Percentiles rank a stretch among this genome's conserved stretches.
Conservation (phyloP, 768 basidiomycete genomes). For the Phylloporus rhodoxanthus region DNA sequence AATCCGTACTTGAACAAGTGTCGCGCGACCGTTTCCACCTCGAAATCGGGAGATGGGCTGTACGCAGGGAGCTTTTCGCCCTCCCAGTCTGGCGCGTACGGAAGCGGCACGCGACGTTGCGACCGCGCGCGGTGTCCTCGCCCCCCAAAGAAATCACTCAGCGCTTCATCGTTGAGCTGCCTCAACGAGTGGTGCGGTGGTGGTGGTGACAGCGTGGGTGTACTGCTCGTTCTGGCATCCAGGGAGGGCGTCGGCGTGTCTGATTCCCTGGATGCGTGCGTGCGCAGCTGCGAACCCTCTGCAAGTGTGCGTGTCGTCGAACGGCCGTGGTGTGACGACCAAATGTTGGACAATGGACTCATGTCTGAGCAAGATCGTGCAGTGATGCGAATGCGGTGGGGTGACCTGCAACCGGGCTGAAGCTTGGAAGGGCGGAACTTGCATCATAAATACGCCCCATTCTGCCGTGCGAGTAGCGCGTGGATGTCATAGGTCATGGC, state of each 20-base stretch:
- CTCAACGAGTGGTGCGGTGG: constrained; percentile 19
- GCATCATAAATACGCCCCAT: constrained; percentile 24
- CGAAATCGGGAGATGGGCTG: constrained; percentile 29
- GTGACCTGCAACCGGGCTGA: constrained; percentile 9
- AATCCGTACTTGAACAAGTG: constrained; percentile 63
- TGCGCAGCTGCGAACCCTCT: constrained; percentile 17
- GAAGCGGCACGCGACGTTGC: constrained; percentile 30
- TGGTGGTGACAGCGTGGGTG: constrained; percentile 20
- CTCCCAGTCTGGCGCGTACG: constrained; percentile 41
- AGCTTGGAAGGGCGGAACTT: background rate
- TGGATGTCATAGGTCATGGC: constrained; percentile 1
- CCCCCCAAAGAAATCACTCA: constrained; percentile 30
- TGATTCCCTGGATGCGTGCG: constrained; percentile 23
- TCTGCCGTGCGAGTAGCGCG: constrained; percentile 6
- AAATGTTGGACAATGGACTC: constrained; percentile 10
- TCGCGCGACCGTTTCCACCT: constrained; percentile 52
- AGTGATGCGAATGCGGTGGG: constrained; percentile 5
- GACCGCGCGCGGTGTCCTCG: constrained; percentile 22
- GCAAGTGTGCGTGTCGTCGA: constrained; percentile 8
- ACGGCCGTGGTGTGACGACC: constrained; percentile 2
- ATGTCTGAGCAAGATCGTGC: constrained; percentile 4
- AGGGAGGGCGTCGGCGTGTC: constrained; percentile 12
- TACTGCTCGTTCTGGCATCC: constrained; percentile 11
- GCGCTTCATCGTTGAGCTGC: constrained; percentile 26
- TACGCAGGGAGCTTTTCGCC: constrained; percentile 27